Evolutionary conservation across 495 filamentous ascomycete genomes (phyloP).

Genomic region (Penicillium herquei): DNA sequence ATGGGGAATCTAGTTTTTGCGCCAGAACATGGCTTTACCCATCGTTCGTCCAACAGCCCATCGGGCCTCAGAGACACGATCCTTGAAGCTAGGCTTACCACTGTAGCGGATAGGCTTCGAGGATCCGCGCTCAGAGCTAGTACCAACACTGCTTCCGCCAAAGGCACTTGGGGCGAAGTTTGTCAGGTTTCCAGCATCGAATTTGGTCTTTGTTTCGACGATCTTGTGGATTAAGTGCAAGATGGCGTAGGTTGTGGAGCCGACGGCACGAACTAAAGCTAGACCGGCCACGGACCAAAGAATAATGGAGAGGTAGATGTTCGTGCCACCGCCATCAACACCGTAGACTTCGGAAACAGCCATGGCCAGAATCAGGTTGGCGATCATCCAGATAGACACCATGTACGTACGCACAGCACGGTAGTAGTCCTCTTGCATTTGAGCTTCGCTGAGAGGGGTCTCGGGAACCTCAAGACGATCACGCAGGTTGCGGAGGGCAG

Average conservation of each 20-base stretch:
- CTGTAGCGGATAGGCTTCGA: conserved; percentile 33
- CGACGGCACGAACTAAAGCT: conserved; percentile 80
- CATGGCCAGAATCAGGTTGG: conserved; percentile 92
- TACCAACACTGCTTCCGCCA: conserved; percentile 26
- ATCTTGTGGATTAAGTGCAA: conserved; percentile 79
- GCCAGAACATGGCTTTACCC: conserved; percentile 47
- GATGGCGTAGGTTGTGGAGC: conserved; percentile 75
- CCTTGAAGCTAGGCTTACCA: conserved; percentile 33
- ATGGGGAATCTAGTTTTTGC: conserved; percentile 26
- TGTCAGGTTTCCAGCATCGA: conserved; percentile 44
- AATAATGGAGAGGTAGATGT: conserved; percentile 90
- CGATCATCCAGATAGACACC: conserved; percentile 93
- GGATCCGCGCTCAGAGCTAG: conserved; percentile 22
- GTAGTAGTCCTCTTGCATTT: conserved; percentile 98
- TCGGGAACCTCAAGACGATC: conserved; percentile 82
- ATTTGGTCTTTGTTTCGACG: conserved; percentile 79
- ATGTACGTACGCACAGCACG: conserved; percentile 97
- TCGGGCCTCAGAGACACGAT: conserved; percentile 35
- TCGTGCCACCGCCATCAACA: conserved; percentile 62
- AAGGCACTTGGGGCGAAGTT: conserved; percentile 26
- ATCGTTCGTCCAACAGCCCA: conserved; percentile 36
- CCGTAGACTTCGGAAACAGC: conserved; percentile 85
- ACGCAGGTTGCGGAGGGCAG: conserved; percentile 91
- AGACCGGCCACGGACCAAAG: conserved; percentile 88
- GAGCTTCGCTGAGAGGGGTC: conserved; percentile 62